Conservation (phyloP, 2,329 filamentous ascomycete species). For the Trichophyton schoenleinii region DNA sequence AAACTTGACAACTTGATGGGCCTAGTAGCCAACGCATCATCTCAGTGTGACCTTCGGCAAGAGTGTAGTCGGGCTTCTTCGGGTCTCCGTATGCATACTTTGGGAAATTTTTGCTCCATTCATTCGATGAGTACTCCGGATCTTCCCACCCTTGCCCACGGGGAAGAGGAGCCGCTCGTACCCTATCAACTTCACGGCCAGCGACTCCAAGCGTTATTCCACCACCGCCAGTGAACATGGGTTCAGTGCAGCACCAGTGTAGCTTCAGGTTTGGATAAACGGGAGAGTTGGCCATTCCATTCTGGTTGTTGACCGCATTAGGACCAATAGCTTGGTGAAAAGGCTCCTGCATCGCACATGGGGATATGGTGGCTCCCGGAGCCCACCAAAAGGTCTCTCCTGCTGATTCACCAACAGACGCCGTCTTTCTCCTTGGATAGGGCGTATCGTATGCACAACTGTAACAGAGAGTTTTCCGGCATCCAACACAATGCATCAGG, state of each 20-base stretch:
- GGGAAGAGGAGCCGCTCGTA: slow-evolving; percentile 46
- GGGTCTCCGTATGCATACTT: slow-evolving; percentile 31
- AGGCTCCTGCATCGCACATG: slow-evolving; percentile 47
- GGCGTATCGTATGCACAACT: slow-evolving; percentile 47
- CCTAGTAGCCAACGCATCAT: slow-evolving; percentile 38
- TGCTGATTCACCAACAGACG: slow-evolving; percentile 8
- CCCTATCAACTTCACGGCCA: slow-evolving; percentile 42
- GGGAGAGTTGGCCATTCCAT: slow-evolving; percentile 23
- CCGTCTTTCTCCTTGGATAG: slow-evolving; percentile 32
- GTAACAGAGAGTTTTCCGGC: slow-evolving; percentile 47
- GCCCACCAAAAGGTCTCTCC: slow-evolving; percentile 47
- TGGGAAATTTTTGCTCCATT: slow-evolving; percentile 30
- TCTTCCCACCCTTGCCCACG: slow-evolving; percentile 44
- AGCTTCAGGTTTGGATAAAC: slow-evolving; percentile 42
- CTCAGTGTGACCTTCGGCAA: slow-evolving; percentile 29
- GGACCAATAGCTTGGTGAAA: slow-evolving; percentile 17
- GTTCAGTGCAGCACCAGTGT: slow-evolving; percentile 49
- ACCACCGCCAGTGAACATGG: slow-evolving; percentile 47
- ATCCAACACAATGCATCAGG: slow-evolving; percentile 50
- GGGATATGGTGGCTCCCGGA: slow-evolving; percentile 42
- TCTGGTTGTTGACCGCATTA: slow-evolving; percentile 13
- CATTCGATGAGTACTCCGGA: slow-evolving; percentile 36
- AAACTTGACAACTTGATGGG: slow-evolving; percentile 34
- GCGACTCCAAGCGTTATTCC: slow-evolving; percentile 46
- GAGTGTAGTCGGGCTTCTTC: slow-evolving; percentile 27